phyloP scores from a whole-genome alignment of 2,329 filamentous ascomycete genomes.

The Trichophyton rubrum region DNA sequence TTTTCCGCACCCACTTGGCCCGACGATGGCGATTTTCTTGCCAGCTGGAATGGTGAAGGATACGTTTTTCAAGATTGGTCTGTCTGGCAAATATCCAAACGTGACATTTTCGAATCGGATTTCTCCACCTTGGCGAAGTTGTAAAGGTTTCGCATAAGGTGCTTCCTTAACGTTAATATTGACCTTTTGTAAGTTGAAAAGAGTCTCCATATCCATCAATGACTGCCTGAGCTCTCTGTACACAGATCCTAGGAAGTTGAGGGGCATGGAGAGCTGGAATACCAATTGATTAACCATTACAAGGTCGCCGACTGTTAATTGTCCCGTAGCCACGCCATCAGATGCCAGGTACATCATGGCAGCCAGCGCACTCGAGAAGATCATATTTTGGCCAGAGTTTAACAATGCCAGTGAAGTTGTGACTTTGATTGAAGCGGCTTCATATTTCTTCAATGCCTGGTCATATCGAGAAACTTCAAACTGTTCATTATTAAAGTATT shows the following conservation, averaged over 20 bases:
- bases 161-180: slow-evolving; percentile 75
- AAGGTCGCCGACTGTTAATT: slow-evolving; percentile 81
- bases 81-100: slow-evolving; percentile 80
- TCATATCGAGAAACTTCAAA: slow-evolving; percentile 90
- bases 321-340: slow-evolving; percentile 69
- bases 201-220: slow-evolving; percentile 92
- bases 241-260: slow-evolving; percentile 97
- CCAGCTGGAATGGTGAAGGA: slow-evolving; percentile 84
- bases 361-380: slow-evolving; percentile 86
- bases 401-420: slow-evolving; percentile 85
- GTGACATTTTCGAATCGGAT: slow-evolving; percentile 91
- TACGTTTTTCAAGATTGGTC: slow-evolving; percentile 75
- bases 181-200: slow-evolving; percentile 95
- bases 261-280: slow-evolving; percentile 89
- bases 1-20: slow-evolving; percentile 90
- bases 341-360: slow-evolving; percentile 98
- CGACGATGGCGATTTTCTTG: slow-evolving; percentile 90
- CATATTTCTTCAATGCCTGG: slow-evolving; percentile 70
- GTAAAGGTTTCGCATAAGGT: slow-evolving; percentile 58
- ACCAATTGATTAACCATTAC: slow-evolving; percentile 99
- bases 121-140: slow-evolving; percentile 65
- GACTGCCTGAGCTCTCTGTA: slow-evolving; percentile 93
- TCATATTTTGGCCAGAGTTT: slow-evolving; percentile 92
- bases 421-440: slow-evolving; percentile 92
- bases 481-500: slow-evolving; percentile 98